Evolutionary conservation across 2,329 filamentous ascomycete species (phyloP).

Genomic region (Fusarium napiforme): DNA sequence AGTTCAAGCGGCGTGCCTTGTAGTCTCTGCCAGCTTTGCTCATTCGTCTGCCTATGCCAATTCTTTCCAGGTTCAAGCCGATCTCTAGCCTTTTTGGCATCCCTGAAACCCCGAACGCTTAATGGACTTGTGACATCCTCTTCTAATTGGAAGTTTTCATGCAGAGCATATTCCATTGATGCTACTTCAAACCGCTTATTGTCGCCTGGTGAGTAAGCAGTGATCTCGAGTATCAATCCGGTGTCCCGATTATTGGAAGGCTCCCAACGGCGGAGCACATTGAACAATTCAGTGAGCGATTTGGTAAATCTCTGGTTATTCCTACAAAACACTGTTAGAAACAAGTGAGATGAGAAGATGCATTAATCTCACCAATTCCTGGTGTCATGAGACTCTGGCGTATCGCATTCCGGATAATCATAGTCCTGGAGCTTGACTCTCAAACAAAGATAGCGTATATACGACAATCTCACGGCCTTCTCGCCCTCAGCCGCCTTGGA

Average conservation of each 20-base stretch:
- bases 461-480: not conserved
- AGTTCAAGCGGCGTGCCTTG: not conserved
- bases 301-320: not conserved
- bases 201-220: not conserved
- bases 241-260: fast-evolving
- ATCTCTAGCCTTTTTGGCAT: fast-evolving
- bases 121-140: not conserved
- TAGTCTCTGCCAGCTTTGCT: fast-evolving
- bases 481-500: fast-evolving
- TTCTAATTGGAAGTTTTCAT: not conserved
- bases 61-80: not conserved
- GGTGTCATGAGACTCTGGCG: not conserved
- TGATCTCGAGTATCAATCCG: not conserved
- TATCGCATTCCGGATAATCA: not conserved
- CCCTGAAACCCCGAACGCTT: fast-evolving
- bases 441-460: not conserved
- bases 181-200: fast-evolving
- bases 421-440: not conserved
- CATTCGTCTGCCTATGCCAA: fast-evolving
- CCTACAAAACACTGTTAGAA: fast-evolving
- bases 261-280: fast-evolving
- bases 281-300: fast-evolving
- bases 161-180: not conserved
- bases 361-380: not conserved
- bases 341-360: fast-evolving